Percentiles rank a stretch among this genome's conserved stretches.
phyloP scores from a whole-genome alignment of 129 eudicot genomes.

The Pseudognaphalium luteoalbum region DNA sequence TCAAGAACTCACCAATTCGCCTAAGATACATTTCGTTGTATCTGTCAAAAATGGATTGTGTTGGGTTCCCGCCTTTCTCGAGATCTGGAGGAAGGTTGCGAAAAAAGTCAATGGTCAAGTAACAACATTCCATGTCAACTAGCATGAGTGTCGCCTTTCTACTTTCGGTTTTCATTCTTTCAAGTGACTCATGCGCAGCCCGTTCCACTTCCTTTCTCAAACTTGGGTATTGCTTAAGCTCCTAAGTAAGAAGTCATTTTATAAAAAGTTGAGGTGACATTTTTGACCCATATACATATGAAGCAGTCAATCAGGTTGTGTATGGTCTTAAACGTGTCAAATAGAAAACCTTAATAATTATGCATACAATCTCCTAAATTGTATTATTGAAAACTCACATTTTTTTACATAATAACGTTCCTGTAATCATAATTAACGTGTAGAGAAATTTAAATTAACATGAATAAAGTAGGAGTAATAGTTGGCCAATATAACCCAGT shows the following conservation, averaged over 20 bases:
- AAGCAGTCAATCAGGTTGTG: background rate
- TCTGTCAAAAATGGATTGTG: slow-evolving; percentile 45
- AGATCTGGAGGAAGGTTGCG: slow-evolving; percentile 52
- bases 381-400: background rate
- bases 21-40: slow-evolving; percentile 46
- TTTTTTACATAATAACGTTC: no score
- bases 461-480: background rate
- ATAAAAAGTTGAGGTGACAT: background rate
- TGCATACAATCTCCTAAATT: background rate
- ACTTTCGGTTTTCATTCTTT: slow-evolving; percentile 47
- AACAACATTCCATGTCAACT: slow-evolving; percentile 59
- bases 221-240: slow-evolving; percentile 49
- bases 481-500: background rate
- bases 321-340: background rate
- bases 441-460: background rate
- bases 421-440: no score
- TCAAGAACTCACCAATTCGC: slow-evolving; percentile 38
- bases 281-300: background rate
- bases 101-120: slow-evolving; percentile 48
- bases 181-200: slow-evolving; percentile 50
- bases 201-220: slow-evolving; percentile 45
- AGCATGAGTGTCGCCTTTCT: slow-evolving; percentile 48
- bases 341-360: background rate
- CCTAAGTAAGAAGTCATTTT: slow-evolving; percentile 26
- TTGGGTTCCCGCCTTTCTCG: slow-evolving; percentile 52